phyloP scores from a whole-genome alignment of 768 basidiomycete genomes.

The Pulveroboletus sp. region DNA sequence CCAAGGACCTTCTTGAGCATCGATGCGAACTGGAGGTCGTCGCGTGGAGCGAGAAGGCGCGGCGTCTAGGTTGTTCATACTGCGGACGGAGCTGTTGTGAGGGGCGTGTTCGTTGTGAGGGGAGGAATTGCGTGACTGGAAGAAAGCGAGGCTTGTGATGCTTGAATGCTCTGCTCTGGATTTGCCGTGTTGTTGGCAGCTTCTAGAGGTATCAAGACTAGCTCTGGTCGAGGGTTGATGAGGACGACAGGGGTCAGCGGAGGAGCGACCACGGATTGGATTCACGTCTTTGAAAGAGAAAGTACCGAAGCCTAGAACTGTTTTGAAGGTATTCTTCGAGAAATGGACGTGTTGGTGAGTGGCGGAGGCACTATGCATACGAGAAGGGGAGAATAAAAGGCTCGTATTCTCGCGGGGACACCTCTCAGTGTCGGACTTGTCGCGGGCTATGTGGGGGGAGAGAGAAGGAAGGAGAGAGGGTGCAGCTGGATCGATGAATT shows the following conservation, averaged over 20 bases:
- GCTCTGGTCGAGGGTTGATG: slow-evolving; percentile 33
- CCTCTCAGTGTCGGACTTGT: slow-evolving; percentile 22
- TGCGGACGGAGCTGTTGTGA: slow-evolving; percentile 31
- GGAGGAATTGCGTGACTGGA: slow-evolving; percentile 32
- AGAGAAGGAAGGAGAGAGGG: slow-evolving; percentile 25
- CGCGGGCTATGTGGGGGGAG: slow-evolving; percentile 24
- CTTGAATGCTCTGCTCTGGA: slow-evolving; percentile 34
- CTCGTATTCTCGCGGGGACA: slow-evolving; percentile 25
- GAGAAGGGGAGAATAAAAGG: slow-evolving; percentile 22
- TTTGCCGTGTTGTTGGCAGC: slow-evolving; percentile 34
- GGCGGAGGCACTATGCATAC: slow-evolving; percentile 42
- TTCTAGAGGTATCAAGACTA: slow-evolving; percentile 42
- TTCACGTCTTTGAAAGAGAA: slow-evolving; percentile 35
- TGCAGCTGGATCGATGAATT: slow-evolving; percentile 27
- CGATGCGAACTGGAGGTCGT: slow-evolving; percentile 55
- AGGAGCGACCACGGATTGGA: slow-evolving; percentile 27
- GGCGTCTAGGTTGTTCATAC: slow-evolving; percentile 42
- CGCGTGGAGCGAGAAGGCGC: slow-evolving; percentile 38
- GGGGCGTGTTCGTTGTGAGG: slow-evolving; percentile 31
- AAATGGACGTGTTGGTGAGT: slow-evolving; percentile 32
- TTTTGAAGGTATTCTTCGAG: slow-evolving; percentile 44
- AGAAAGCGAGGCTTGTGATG: slow-evolving; percentile 40
- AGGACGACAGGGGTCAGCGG: slow-evolving; percentile 24
- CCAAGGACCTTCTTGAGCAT: slow-evolving; percentile 80
- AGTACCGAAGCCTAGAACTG: slow-evolving; percentile 42